phyloP scores from a whole-genome alignment of 139 green algal genomes.

The Monoraphidium neglectum region DNA sequence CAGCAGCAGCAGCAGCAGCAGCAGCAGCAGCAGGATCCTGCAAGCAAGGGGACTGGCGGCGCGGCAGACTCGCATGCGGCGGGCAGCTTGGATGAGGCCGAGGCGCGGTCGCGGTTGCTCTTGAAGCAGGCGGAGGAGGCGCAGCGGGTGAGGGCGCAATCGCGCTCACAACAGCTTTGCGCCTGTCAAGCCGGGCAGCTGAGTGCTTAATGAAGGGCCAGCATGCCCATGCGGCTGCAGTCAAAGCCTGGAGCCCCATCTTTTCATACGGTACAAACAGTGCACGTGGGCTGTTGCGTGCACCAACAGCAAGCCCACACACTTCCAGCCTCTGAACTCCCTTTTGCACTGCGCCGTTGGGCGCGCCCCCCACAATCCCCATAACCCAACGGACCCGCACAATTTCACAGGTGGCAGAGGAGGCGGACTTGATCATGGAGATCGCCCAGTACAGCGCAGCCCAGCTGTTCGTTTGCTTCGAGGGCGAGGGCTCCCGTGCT shows the following conservation, averaged over 20 bases:
- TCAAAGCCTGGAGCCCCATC: too few relatives aligned
- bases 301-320: too few relatives aligned
- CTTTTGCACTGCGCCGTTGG: too few relatives aligned
- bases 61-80: not conserved
- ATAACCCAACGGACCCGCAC: too few relatives aligned
- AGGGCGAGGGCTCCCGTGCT: not conserved
- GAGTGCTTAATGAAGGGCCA: too few relatives aligned
- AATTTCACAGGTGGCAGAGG: slow-evolving; percentile 42
- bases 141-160: slow-evolving; percentile 53
- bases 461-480: slow-evolving; percentile 39
- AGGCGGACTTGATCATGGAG: slow-evolving; percentile 36
- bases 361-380: too few relatives aligned
- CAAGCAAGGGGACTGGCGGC: slow-evolving; percentile 2
- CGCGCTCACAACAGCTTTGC: too few relatives aligned
- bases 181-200: too few relatives aligned
- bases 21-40: not conserved
- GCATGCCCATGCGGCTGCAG: too few relatives aligned
- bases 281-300: too few relatives aligned
- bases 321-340: too few relatives aligned
- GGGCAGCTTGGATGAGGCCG: slow-evolving; percentile 2
- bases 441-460: slow-evolving; percentile 37
- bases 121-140: slow-evolving; percentile 44
- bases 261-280: too few relatives aligned
- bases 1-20: slow-evolving; percentile 12
- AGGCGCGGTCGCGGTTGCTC: slow-evolving; percentile 35